Evolutionary conservation across 2,329 filamentous ascomycete species (phyloP).

Genomic region (Monosporascus sp.): DNA sequence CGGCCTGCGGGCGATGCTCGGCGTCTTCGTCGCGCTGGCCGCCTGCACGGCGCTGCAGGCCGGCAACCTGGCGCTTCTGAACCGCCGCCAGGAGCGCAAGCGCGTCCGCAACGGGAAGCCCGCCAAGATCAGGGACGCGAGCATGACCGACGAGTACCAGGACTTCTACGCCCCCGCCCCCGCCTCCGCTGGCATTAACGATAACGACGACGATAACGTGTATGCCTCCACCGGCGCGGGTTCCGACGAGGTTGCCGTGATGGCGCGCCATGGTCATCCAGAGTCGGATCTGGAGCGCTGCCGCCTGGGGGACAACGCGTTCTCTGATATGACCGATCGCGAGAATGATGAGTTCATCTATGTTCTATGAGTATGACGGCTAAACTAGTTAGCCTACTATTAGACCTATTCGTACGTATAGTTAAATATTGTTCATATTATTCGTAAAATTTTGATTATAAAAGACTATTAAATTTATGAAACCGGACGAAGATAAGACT

Average conservation of each 20-base stretch:
- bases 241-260: neutral
- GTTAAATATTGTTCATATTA: too few relatives aligned
- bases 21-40: slow-evolving; percentile 48
- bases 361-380: slow-evolving; percentile 5
- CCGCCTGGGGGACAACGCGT: slow-evolving; percentile 43
- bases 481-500: too few relatives aligned
- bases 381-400: too few relatives aligned
- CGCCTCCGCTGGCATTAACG: slow-evolving; percentile 35
- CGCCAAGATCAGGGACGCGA: slow-evolving; percentile 52
- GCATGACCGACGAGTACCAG: slow-evolving; percentile 51
- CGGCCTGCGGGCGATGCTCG: slow-evolving; percentile 51
- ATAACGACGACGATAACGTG: slow-evolving; percentile 18
- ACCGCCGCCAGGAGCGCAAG: slow-evolving; percentile 49
- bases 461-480: too few relatives aligned
- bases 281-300: slow-evolving; percentile 1
- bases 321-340: slow-evolving; percentile 58
- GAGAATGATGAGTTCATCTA: slow-evolving; percentile 62
- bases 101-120: slow-evolving; percentile 56
- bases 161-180: slow-evolving; percentile 47
- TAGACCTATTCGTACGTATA: too few relatives aligned
- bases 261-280: too few relatives aligned
- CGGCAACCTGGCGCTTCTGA: slow-evolving; percentile 49
- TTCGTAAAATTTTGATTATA: too few relatives aligned
- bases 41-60: slow-evolving; percentile 49
- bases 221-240: neutral